phyloP scores from a whole-genome alignment of 2,329 filamentous ascomycete species.

The Fusarium goolgardi region DNA sequence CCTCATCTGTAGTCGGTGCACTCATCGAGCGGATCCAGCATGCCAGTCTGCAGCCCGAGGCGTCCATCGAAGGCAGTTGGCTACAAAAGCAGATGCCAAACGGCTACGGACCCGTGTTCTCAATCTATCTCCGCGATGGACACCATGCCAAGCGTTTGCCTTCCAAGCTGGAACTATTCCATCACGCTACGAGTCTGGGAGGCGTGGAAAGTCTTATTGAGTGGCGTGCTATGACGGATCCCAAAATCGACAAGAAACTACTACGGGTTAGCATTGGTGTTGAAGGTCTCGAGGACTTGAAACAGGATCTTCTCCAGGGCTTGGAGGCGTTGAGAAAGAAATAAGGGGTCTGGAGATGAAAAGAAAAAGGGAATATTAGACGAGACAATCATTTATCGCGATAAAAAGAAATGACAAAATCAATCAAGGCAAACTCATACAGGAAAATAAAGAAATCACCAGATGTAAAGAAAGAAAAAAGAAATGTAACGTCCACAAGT shows the following conservation, averaged over 20 bases:
- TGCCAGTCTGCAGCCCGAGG: constrained; percentile 79
- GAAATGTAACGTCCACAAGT: constrained; percentile 1
- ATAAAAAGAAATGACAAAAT: constrained; percentile 2
- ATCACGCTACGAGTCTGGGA: constrained; percentile 93
- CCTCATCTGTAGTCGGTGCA: constrained; percentile 58
- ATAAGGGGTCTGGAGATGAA: constrained; percentile 1
- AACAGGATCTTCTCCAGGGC: constrained; percentile 76
- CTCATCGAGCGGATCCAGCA: constrained; percentile 75
- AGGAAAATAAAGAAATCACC: constrained; percentile 13
- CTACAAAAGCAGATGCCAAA: constrained; percentile 88
- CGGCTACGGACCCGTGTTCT: constrained; percentile 91
- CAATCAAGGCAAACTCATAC: background rate
- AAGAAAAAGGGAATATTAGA: background rate
- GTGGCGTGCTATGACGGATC: constrained; percentile 92
- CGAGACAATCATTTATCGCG: background rate
- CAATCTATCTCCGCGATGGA: constrained; percentile 72
- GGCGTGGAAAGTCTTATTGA: constrained; percentile 97
- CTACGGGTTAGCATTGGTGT: constrained; percentile 87
- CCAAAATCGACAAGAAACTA: constrained; percentile 75
- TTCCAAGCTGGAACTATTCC: constrained; percentile 83
- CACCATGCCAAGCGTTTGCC: constrained; percentile 76
- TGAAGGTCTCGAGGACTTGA: constrained; percentile 87
- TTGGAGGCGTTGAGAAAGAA: constrained; percentile 64
- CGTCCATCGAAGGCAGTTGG: constrained; percentile 72
- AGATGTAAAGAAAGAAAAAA: background rate